A percentile compares a stretch with the other conserved stretches of the same genome.
phyloP scores from a whole-genome alignment of 140 eudicot species.

The Flaveria floridana region DNA sequence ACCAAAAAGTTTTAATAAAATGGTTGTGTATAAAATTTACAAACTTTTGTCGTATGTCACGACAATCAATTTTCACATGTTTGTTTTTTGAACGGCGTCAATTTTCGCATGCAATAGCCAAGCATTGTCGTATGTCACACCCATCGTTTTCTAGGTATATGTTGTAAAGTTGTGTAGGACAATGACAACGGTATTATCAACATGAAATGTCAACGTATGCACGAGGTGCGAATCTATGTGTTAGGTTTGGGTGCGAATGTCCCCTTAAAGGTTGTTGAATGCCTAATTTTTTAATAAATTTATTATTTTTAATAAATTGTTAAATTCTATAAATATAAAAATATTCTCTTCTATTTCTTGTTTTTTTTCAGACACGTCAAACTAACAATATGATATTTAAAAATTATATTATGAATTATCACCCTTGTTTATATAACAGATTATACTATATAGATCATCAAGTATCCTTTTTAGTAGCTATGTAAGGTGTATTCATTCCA shows the following conservation, averaged over 20 bases:
- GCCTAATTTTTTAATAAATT: not conserved
- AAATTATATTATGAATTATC: not conserved
- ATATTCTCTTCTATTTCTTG: not conserved
- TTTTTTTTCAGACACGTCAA: no score
- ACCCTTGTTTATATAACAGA: not conserved
- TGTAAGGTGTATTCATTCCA: not conserved
- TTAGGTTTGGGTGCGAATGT: not conserved
- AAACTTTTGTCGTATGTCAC: not conserved
- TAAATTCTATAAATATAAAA: not conserved
- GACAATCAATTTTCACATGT: no score
- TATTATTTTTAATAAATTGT: not conserved
- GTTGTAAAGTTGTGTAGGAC: not conserved
- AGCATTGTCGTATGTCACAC: not conserved
- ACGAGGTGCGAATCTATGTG: not conserved
- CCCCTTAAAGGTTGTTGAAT: not conserved
- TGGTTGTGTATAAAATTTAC: not conserved
- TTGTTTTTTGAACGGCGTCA: no score
- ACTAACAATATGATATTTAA: not conserved
- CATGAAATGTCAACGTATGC: not conserved
- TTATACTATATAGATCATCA: not conserved
- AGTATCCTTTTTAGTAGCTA: not conserved
- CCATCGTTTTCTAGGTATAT: not conserved
- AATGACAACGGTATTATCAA: not conserved
- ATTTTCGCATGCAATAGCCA: not conserved
- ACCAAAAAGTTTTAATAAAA: not conserved